Conservation (phyloP, 2,329 filamentous ascomycete genomes). For the Cladosporium sp. region DNA sequence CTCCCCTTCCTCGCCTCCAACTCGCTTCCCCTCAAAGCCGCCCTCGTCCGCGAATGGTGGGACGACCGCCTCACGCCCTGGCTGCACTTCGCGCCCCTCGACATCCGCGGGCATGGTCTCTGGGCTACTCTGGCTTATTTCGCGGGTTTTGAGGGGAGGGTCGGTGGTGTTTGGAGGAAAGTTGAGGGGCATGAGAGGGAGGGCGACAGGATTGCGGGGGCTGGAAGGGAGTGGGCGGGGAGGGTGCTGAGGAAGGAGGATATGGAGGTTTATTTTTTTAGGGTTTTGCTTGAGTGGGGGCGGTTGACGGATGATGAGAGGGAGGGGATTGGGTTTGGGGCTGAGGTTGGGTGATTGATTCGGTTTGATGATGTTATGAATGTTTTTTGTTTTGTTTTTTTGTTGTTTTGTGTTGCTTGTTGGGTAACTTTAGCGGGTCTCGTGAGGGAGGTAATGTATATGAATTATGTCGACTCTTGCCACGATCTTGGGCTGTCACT, state of each 20-base stretch:
- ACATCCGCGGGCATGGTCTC: conserved; percentile 66
- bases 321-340: conserved; percentile 39
- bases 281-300: conserved; percentile 73
- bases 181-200: conserved; percentile 50
- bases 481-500: no score
- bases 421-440: no score
- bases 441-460: no score
- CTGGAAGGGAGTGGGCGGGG: conserved; percentile 61
- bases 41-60: conserved; percentile 75
- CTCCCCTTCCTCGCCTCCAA: conserved; percentile 61
- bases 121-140: conserved; percentile 75
- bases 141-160: conserved; percentile 49
- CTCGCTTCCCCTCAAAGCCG: conserved; percentile 65
- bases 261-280: conserved; percentile 76
- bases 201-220: conserved; percentile 60
- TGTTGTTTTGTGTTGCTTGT: no score
- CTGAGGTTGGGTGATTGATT: background rate
- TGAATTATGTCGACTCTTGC: no score
- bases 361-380: background rate
- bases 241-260: conserved; percentile 64
- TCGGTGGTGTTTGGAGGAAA: conserved; percentile 44
- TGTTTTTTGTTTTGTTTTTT: background rate
- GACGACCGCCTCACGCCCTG: conserved; percentile 68
- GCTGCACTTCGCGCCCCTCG: conserved; percentile 76
- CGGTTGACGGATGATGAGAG: conserved; percentile 60